phyloP scores from a whole-genome alignment of 2,329 filamentous ascomycete species.

The Aspergillus luchuensis region DNA sequence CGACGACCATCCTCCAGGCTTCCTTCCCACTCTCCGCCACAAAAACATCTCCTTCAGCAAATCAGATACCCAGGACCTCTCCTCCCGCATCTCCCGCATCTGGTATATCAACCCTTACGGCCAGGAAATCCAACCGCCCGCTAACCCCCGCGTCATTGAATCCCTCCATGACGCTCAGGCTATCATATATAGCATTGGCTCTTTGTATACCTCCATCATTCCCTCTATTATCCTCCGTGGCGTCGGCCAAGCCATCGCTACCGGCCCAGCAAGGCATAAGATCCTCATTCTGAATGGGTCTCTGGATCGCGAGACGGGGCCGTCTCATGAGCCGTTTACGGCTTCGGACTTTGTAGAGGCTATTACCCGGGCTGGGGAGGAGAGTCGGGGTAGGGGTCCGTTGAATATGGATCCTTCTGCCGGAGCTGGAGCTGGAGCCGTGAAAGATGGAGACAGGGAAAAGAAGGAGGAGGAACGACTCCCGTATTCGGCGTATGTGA shows the following conservation, averaged over 20 bases:
- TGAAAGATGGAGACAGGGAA: neutral
- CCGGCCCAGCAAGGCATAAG: slow-evolving; percentile 61
- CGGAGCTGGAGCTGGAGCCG: neutral
- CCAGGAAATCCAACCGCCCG: slow-evolving; percentile 85
- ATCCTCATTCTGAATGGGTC: slow-evolving; percentile 84
- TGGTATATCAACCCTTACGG: slow-evolving; percentile 99
- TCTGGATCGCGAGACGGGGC: slow-evolving; percentile 83
- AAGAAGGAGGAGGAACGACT: slow-evolving; percentile 22
- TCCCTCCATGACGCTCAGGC: slow-evolving; percentile 66
- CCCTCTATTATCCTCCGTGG: slow-evolving; percentile 78
- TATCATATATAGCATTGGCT: slow-evolving; percentile 91
- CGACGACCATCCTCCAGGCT: slow-evolving; percentile 58
- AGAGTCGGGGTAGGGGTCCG: slow-evolving; percentile 58
- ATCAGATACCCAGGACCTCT: slow-evolving; percentile 73
- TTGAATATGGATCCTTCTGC: slow-evolving; percentile 2
- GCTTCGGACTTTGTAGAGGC: slow-evolving; percentile 81
- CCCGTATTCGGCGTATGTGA: slow-evolving; percentile 71
- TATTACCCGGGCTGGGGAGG: slow-evolving; percentile 71
- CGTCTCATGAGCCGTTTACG: slow-evolving; percentile 63
- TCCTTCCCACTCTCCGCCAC: slow-evolving; percentile 74
- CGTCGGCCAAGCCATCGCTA: slow-evolving; percentile 66
- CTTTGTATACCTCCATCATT: slow-evolving; percentile 84
- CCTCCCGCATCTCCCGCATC: slow-evolving; percentile 74
- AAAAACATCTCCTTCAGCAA: slow-evolving; percentile 85
- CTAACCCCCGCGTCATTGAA: slow-evolving; percentile 77